Evolutionary conservation across 495 filamentous ascomycete genomes (phyloP).

Genomic region (Clohesyomyces aquaticus): DNA sequence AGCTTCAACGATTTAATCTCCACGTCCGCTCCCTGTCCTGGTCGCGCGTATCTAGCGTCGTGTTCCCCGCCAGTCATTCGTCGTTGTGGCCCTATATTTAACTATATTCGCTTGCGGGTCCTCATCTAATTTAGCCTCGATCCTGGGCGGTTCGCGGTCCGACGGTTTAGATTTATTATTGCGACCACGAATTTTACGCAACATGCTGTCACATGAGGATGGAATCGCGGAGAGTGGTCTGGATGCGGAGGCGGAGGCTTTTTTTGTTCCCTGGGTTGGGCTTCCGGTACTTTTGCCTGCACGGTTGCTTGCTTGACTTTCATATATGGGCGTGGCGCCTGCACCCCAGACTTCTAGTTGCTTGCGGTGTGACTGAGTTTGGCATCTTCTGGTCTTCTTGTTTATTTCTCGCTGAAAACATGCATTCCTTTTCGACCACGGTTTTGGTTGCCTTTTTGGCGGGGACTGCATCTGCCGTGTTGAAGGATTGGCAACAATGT

Average conservation of each 20-base stretch:
- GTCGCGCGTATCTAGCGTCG: not conserved
- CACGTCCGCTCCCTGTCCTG: constrained; percentile 5
- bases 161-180: constrained; percentile 35
- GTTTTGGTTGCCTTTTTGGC: constrained; percentile 27
- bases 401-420: not conserved
- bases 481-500: constrained; percentile 35
- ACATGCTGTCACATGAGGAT: constrained; percentile 22
- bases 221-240: not conserved
- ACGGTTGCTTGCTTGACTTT: not conserved
- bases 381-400: not conserved
- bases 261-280: no score
- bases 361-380: not conserved
- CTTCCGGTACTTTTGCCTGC: no score
- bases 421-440: constrained; percentile 10
- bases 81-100: no score
- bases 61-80: not conserved
- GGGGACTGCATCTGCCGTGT: constrained; percentile 21
- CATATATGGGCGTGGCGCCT: constrained; percentile 14
- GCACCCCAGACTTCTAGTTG: constrained; percentile 7
- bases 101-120: constrained; percentile 30
- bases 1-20: constrained; percentile 8
- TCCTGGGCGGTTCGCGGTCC: constrained; percentile 28
- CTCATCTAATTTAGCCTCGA: constrained; percentile 29
- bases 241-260: no score
- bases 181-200: constrained; percentile 8